Evolutionary conservation across 1,284 basidiomycete genomes (phyloP).

Genomic region (Thecaphora thlaspeos): DNA sequence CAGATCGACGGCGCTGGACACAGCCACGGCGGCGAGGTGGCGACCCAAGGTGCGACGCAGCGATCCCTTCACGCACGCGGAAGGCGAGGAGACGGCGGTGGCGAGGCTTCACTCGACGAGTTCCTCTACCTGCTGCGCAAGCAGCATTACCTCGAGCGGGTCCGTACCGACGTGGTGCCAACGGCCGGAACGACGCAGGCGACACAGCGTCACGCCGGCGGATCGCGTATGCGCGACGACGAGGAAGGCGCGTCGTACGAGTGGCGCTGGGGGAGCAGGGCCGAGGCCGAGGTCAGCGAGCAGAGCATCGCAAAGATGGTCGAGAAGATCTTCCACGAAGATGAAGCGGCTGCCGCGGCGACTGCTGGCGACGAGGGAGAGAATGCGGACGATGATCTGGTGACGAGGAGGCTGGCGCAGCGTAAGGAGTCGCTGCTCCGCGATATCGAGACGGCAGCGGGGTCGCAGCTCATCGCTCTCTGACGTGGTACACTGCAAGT

Average conservation of each 20-base stretch:
- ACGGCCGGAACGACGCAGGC: slow-evolving; percentile 3
- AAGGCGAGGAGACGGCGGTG: slow-evolving; percentile 12
- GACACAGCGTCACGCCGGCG: neutral
- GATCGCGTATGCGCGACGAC: neutral
- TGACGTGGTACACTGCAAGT: no score
- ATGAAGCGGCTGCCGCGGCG: slow-evolving; percentile 7
- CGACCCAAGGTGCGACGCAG: slow-evolving; percentile 1
- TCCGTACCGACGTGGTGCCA: slow-evolving; percentile 15
- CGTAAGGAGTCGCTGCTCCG: slow-evolving; percentile 18
- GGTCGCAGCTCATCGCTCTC: slow-evolving; percentile 23
- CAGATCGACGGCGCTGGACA: neutral
- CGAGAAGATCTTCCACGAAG: slow-evolving; percentile 32
- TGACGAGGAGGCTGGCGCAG: slow-evolving; percentile 13
- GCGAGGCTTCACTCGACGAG: slow-evolving; percentile 22
- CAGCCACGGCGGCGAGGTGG: neutral
- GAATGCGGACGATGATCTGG: slow-evolving; percentile 11
- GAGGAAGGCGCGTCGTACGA: slow-evolving; percentile 13
- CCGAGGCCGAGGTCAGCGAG: slow-evolving; percentile 55
- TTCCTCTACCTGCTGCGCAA: slow-evolving; percentile 34
- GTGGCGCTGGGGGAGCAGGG: slow-evolving; percentile 56
- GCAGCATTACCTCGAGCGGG: slow-evolving; percentile 53
- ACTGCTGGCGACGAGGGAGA: slow-evolving; percentile 8
- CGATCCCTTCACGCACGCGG: slow-evolving; percentile 20
- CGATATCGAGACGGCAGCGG: slow-evolving; percentile 32
- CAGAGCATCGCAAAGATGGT: slow-evolving; percentile 49